Percentiles rank a stretch among this genome's conserved stretches.
Conservation (phyloP, 2,329 filamentous ascomycete species). For the Ceratocystis cacaofunesta region DNA sequence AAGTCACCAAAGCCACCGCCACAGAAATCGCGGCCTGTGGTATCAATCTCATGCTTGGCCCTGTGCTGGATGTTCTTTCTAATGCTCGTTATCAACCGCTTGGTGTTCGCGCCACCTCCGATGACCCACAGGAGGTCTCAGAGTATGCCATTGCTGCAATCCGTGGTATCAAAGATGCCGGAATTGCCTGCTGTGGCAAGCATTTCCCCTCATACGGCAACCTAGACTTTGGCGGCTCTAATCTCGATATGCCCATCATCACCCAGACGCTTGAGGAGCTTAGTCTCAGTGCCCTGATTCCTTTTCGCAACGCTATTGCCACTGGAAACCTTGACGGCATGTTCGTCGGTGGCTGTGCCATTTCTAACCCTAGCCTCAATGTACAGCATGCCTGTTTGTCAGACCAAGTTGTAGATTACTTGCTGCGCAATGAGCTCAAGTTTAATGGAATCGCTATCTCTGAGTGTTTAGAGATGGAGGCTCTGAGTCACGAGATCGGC, state of each 20-base stretch:
- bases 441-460: constrained; percentile 90
- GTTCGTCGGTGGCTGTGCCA: constrained; percentile 90
- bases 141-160: constrained; percentile 83
- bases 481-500: constrained; percentile 87
- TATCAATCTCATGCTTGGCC: constrained; percentile 89
- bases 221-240: constrained; percentile 81
- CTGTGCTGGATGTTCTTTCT: constrained; percentile 83
- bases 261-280: constrained; percentile 88
- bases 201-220: constrained; percentile 96
- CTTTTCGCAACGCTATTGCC: constrained; percentile 78
- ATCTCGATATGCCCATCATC: constrained; percentile 84
- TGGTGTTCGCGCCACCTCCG: constrained; percentile 76
- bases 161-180: constrained; percentile 83
- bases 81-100: constrained; percentile 84
- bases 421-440: constrained; percentile 73
- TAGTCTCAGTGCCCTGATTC: constrained; percentile 78
- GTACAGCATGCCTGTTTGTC: constrained; percentile 91
- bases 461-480: constrained; percentile 93
- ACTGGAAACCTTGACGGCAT: constrained; percentile 75
- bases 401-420: constrained; percentile 80
- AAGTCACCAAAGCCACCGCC: constrained; percentile 83
- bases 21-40: constrained; percentile 85
- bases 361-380: constrained; percentile 81
- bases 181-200: constrained; percentile 79
- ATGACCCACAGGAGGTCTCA: constrained; percentile 89